Evolutionary conservation across 2,329 filamentous ascomycete species (phyloP).

Genomic region (Calonectria crousiana): DNA sequence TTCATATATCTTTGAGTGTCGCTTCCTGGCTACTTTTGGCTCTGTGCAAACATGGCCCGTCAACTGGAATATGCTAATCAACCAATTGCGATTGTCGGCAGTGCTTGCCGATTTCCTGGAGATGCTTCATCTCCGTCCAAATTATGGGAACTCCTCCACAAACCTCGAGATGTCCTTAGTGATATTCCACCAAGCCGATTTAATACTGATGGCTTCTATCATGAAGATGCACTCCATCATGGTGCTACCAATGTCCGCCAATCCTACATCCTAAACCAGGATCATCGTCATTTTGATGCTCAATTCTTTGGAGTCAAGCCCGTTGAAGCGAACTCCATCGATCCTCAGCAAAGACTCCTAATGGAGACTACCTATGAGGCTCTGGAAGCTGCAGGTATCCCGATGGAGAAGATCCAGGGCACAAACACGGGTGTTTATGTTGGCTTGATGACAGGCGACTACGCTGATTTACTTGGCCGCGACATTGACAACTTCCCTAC

Average conservation of each 20-base stretch:
- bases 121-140: background rate
- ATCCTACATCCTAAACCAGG: conserved; percentile 39
- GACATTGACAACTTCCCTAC: conserved; percentile 1
- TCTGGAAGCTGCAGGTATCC: conserved; percentile 18
- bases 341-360: conserved; percentile 49
- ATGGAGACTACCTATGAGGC: conserved; percentile 53
- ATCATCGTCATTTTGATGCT: conserved; percentile 37
- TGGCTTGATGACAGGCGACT: conserved; percentile 44
- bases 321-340: conserved; percentile 41
- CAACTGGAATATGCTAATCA: background rate
- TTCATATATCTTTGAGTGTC: background rate
- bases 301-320: conserved; percentile 31
- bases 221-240: conserved; percentile 35
- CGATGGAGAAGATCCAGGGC: conserved; percentile 10
- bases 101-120: background rate
- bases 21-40: background rate
- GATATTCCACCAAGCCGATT: conserved; percentile 22
- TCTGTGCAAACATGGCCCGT: background rate
- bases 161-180: background rate
- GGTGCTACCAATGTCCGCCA: conserved; percentile 45
- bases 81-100: background rate
- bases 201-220: conserved; percentile 32
- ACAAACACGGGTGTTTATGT: conserved; percentile 35
- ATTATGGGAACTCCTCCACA: background rate
- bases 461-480: conserved; percentile 24